These are phyloP conservation scores for Poa pratensis DNA, from an alignment of 176 grass and related monocot species.

Conservation along the genomic window DNA sequence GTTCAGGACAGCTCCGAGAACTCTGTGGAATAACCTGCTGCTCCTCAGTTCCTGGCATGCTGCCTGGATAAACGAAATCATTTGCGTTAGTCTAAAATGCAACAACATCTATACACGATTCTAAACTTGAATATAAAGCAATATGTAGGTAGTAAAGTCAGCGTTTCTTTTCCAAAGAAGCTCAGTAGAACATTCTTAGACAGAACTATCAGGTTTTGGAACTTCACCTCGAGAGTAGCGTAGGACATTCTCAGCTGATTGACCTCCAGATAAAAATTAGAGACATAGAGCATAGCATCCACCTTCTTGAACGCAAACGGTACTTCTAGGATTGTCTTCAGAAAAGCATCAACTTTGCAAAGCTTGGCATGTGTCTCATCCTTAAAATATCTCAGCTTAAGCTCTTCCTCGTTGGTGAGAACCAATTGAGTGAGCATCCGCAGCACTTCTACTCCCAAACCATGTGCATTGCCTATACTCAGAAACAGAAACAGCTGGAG, in stretches of 20 bases:
- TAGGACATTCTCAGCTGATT: conserved; percentile 76
- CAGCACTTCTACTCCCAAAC: no score
- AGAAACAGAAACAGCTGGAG: neutral
- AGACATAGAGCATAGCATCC: conserved; percentile 85
- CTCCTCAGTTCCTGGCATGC: conserved; percentile 85
- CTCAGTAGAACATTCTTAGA: neutral
- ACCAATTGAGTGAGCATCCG: conserved; percentile 58
- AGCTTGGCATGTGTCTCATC: conserved; percentile 61
- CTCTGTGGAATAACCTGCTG: conserved; percentile 80
- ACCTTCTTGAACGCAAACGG: conserved; percentile 84
- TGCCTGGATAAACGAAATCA: conserved; percentile 51
- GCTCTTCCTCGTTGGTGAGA: conserved; percentile 80
- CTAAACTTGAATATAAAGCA: neutral
- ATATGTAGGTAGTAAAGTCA: neutral
- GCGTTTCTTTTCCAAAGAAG: neutral
- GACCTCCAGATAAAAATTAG: conserved; percentile 83
- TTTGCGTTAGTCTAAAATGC: neutral
- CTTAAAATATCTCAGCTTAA: conserved; percentile 75
- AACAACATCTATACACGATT: neutral
- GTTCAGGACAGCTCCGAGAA: conserved; percentile 73
- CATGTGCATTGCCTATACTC: conserved; percentile 55
- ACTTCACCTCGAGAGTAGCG: conserved; percentile 73
- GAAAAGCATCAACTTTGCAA: conserved; percentile 63
- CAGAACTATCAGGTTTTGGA: neutral
- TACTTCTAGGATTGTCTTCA: conserved; percentile 70